Base-by-base conservation (phyloP, 495 filamentous ascomycete species). In the Aspergillus mulundensis region DNA sequence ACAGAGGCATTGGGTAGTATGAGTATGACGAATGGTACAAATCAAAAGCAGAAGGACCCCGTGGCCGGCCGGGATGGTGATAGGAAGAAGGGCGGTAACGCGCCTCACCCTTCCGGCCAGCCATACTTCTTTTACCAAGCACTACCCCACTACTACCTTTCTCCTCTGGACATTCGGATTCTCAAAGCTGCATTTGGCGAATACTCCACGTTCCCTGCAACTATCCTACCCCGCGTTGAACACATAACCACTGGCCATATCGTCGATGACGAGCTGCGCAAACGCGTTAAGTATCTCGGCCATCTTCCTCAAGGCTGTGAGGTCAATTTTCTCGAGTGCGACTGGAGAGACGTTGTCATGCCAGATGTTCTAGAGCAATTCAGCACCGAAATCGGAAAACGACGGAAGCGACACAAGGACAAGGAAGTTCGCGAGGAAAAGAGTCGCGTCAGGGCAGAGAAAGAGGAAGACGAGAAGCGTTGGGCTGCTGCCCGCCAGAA, bases 301-400 rank as follows among this genome's bases (percentile, higher is more conserved):
- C 94, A 98, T 67, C 81, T 98, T 14, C 94, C 94, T 0, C 83
- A 91, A 51, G 94, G 94, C 2, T 97, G 93, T 69, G 89, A 96
- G 57, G 90, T 97, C 39, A 89, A 81, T 60, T 97, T 97, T 63
- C 74, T 98, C 0, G 94, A 97, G 70, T 98, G 94, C 62, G 91
- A 98, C 67, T 98, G 94, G 94, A 90, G 90, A 1, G 94, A 96
- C 60, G 83, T 91, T 15, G 90, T 98, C 16, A 72, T 81, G 6
- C 78, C 84, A 2, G 89, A 92, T 44, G 77, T 93, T 10, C 74
- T 98, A 15, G 82, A 81, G 16, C 74, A 76, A 2, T 98, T 96
- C 72, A 75, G 77, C 18, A 66, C 75, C 1, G 91, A 97, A 61
- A 89, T 91, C 39, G 88, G 91, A 58, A 81, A 85, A 43, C 77